Percentiles rank a stretch among this genome's conserved stretches.
These are phyloP conservation scores for Oemleria cerasiformis DNA, from an alignment of 306 rosid species.

Conservation along the genomic window DNA sequence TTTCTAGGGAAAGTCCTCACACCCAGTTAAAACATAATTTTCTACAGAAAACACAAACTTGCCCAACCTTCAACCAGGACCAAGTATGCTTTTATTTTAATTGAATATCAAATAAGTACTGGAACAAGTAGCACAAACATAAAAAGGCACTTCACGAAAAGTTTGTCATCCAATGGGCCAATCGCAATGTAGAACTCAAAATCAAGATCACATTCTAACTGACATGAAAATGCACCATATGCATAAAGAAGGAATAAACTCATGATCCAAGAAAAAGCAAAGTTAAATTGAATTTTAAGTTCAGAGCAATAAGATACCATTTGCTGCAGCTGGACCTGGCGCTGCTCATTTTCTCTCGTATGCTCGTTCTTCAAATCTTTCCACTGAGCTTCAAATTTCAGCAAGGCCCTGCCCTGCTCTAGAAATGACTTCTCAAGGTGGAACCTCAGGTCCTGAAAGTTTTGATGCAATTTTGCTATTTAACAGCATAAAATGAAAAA, in stretches of 20 bases:
- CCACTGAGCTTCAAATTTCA: constrained; percentile 23
- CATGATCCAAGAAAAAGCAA: constrained; percentile 7
- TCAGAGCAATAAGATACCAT: neutral
- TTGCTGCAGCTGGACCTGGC: constrained; percentile 7
- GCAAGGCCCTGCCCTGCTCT: constrained; percentile 21
- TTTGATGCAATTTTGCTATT: constrained; percentile 28
- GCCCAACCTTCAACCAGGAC: neutral
- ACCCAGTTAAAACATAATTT: neutral
- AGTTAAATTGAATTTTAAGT: neutral
- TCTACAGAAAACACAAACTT: neutral
- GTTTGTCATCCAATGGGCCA: neutral
- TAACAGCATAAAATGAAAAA: constrained; percentile 14
- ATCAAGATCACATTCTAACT: neutral
- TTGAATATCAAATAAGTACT: neutral
- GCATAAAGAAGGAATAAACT: no score
- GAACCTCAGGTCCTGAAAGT: constrained; percentile 22
- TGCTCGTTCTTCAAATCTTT: constrained; percentile 15
- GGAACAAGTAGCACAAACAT: neutral
- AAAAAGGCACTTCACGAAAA: neutral
- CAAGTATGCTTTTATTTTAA: neutral
- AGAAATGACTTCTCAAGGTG: constrained; percentile 22
- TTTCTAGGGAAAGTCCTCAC: neutral
- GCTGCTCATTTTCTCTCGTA: constrained; percentile 14
- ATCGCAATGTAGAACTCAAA: neutral
- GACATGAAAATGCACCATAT: neutral